phyloP scores from a whole-genome alignment of 495 filamentous ascomycete species.

The Antarctomyces pellizariae region DNA sequence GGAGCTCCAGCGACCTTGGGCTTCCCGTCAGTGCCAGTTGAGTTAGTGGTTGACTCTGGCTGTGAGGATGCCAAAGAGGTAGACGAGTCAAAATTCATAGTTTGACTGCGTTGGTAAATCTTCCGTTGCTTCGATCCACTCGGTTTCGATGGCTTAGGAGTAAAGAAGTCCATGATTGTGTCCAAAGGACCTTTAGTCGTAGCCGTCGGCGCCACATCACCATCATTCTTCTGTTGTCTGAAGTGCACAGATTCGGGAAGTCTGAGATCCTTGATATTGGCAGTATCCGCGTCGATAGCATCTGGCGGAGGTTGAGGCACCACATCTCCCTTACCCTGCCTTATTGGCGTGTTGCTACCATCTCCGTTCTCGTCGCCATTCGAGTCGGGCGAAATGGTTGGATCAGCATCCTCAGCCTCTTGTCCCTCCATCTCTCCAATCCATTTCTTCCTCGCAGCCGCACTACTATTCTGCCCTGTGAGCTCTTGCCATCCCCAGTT shows the following conservation, averaged over 20 bases:
- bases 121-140: slow-evolving; percentile 37
- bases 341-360: slow-evolving; percentile 8
- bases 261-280: slow-evolving; percentile 7
- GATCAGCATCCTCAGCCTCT: slow-evolving; percentile 7
- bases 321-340: slow-evolving; percentile 10
- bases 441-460: slow-evolving; percentile 12
- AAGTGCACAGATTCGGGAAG: neutral
- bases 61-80: slow-evolving; percentile 1
- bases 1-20: too few relatives aligned
- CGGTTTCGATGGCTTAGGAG: too few relatives aligned
- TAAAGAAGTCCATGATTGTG: neutral
- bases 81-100: slow-evolving; percentile 14
- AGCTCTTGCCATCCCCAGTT: slow-evolving; percentile 90
- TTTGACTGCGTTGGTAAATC: slow-evolving; percentile 63
- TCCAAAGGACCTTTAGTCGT: too few relatives aligned
- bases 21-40: slow-evolving; percentile 4
- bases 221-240: too few relatives aligned
- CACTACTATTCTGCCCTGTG: slow-evolving; percentile 52
- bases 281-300: slow-evolving; percentile 9
- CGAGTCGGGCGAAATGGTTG: neutral
- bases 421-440: slow-evolving; percentile 4
- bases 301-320: slow-evolving; percentile 11
- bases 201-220: too few relatives aligned
- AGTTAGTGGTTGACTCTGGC: neutral
- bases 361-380: neutral